Conservation (phyloP, 768 basidiomycete species). For the Lactarius sanguifluus region DNA sequence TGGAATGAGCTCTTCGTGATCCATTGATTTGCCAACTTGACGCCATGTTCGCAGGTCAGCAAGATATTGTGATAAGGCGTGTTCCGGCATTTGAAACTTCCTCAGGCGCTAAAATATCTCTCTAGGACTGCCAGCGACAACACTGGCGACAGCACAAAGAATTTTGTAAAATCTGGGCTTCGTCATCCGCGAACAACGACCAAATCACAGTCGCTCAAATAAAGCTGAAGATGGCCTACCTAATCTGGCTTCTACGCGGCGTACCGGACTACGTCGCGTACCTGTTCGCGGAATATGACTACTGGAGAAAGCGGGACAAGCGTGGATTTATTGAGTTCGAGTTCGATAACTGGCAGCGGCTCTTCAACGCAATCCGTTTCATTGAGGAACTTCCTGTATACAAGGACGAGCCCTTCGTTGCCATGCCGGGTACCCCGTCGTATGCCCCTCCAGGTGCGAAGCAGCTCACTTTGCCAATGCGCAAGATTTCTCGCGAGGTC, state of each 20-base stretch:
- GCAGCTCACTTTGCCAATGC: slow-evolving; percentile 20
- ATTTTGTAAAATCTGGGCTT: slow-evolving; percentile 29
- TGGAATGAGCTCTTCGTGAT: neutral
- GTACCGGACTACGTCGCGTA: slow-evolving; percentile 24
- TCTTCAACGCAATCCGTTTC: slow-evolving; percentile 25
- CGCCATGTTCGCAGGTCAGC: slow-evolving; percentile 21
- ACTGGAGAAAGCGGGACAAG: slow-evolving; percentile 18
- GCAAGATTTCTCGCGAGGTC: slow-evolving; percentile 16
- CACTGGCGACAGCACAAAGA: slow-evolving; percentile 31
- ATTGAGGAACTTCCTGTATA: slow-evolving; percentile 22
- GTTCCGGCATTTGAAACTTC: neutral
- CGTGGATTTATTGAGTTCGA: slow-evolving; percentile 32
- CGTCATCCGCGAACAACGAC: slow-evolving; percentile 24
- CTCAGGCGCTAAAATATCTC: neutral
- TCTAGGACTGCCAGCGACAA: slow-evolving; percentile 27
- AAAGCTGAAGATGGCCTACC: slow-evolving; percentile 29
- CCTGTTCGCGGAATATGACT: slow-evolving; percentile 27
- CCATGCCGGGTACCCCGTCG: slow-evolving; percentile 31
- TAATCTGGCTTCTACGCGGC: slow-evolving; percentile 32
- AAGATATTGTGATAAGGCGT: slow-evolving; percentile 28
- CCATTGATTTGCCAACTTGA: neutral
- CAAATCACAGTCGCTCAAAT: slow-evolving; percentile 29
- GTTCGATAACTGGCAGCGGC: slow-evolving; percentile 30
- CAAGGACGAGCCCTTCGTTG: slow-evolving; percentile 16
- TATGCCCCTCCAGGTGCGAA: slow-evolving; percentile 12